phyloP scores from a whole-genome alignment of 768 basidiomycete species.

The Lentinula boryana region DNA sequence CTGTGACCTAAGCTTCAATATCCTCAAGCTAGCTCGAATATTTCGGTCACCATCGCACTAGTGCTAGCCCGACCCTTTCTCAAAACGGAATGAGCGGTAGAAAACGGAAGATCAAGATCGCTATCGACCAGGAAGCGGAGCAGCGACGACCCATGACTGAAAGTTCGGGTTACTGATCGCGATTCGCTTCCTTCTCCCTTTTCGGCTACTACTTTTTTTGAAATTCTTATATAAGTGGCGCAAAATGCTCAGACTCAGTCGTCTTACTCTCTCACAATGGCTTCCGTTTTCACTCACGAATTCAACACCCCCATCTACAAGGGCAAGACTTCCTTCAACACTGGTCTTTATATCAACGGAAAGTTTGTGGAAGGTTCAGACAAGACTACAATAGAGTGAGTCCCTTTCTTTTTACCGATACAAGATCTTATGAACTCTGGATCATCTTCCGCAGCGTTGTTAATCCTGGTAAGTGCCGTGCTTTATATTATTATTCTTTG shows the following conservation, averaged over 20 bases:
- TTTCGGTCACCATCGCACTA: too few species aligned
- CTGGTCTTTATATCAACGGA: slow-evolving; percentile 69
- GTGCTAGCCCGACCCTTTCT: too few species aligned
- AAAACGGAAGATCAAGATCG: too few species aligned
- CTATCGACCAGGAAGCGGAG: too few species aligned
- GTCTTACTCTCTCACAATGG: background rate
- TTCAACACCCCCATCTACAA: slow-evolving; percentile 40
- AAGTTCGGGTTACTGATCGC: too few species aligned
- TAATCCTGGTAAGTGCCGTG: slow-evolving; percentile 29
- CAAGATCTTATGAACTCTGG: slow-evolving; percentile 12
- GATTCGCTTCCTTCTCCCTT: background rate
- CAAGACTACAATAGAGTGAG: slow-evolving; percentile 59
- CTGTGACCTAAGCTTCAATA: too few species aligned
- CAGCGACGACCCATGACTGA: too few species aligned
- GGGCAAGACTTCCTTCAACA: slow-evolving; percentile 36
- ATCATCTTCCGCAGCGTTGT: slow-evolving; percentile 34
- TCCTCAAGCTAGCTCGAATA: too few species aligned
- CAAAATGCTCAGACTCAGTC: background rate
- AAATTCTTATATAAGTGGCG: background rate
- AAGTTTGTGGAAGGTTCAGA: slow-evolving; percentile 55
- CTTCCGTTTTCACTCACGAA: slow-evolving; percentile 7
- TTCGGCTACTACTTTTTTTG: background rate
- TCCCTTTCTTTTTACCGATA: slow-evolving; percentile 12
- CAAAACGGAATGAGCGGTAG: too few species aligned
- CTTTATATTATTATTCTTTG: background rate